Evolutionary conservation across 345 rosid genomes (phyloP).

Genomic region (Ailanthus altissimus): DNA sequence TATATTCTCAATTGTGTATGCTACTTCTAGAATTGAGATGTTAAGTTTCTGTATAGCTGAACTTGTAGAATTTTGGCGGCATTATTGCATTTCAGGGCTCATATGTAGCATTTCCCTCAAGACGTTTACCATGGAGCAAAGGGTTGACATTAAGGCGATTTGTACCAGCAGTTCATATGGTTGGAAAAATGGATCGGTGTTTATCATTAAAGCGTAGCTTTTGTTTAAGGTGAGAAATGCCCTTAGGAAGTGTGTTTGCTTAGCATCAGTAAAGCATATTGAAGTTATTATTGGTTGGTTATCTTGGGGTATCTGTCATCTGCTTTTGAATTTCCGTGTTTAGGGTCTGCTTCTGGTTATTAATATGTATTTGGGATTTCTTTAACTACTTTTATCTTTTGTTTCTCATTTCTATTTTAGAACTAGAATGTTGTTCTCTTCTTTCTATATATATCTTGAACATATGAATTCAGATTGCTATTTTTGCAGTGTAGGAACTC

Average conservation of each 20-base stretch:
- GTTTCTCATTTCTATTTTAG: not conserved
- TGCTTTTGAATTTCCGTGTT: conserved; percentile 1
- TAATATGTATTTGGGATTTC: not conserved
- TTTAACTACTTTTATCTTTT: not conserved
- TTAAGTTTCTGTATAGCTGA: conserved; percentile 3
- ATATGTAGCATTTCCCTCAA: conserved; percentile 49
- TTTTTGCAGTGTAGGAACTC: conserved; percentile 65
- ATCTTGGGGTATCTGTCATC: not conserved
- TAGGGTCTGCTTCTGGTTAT: not conserved
- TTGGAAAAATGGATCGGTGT: conserved; percentile 49
- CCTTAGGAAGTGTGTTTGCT: not conserved
- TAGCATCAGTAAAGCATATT: conserved; percentile 6
- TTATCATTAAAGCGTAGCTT: conserved; percentile 41
- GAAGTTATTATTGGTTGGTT: not conserved
- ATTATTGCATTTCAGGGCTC: conserved; percentile 60
- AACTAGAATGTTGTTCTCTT: conserved; percentile 3
- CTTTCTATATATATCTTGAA: conserved; percentile 21
- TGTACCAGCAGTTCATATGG: conserved; percentile 40
- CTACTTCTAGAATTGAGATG: conserved; percentile 1
- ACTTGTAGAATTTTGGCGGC: conserved; percentile 6
- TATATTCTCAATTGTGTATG: not conserved
- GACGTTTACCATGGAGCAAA: conserved; percentile 61
- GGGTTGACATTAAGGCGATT: conserved; percentile 50
- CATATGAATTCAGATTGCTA: conserved; percentile 27
- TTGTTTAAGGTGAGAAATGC: conserved; percentile 50